These are phyloP conservation scores for Hypoxylon fragiforme DNA, from an alignment of 495 filamentous ascomycete genomes.

Conservation along the genomic window DNA sequence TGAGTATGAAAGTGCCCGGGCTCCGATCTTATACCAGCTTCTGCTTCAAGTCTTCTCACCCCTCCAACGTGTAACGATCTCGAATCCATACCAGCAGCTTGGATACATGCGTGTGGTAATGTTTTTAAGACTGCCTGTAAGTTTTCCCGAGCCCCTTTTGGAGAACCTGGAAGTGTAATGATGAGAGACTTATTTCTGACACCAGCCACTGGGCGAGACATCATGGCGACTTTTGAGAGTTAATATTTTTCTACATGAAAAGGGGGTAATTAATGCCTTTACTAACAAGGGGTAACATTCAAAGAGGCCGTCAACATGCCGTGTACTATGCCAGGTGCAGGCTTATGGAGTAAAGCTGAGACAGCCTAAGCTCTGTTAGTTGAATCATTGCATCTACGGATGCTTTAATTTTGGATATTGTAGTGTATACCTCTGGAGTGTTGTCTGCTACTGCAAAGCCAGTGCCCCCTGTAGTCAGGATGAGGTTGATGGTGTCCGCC, in stretches of 20 bases:
- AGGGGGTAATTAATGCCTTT: background rate
- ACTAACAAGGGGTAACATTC: conserved; percentile 83
- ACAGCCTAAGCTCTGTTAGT: conserved; percentile 64
- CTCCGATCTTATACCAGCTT: conserved; percentile 65
- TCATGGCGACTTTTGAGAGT: conserved; percentile 76
- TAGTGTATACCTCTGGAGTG: conserved; percentile 76
- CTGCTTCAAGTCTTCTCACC: conserved; percentile 77
- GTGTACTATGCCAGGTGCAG: conserved; percentile 89
- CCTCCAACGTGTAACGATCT: conserved; percentile 79
- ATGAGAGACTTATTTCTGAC: conserved; percentile 83
- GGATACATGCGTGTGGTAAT: conserved; percentile 89
- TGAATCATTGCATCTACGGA: background rate
- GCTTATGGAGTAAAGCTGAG: conserved; percentile 75
- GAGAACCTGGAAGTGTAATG: conserved; percentile 89
- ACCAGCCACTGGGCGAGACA: conserved; percentile 93
- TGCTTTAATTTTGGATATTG: background rate
- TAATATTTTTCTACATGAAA: background rate
- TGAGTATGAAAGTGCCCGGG: conserved; percentile 28
- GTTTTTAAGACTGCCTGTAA: conserved; percentile 87
- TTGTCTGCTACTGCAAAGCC: conserved; percentile 88
- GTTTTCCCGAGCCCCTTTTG: conserved; percentile 96
- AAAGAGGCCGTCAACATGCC: conserved; percentile 90
- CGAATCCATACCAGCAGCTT: conserved; percentile 83
- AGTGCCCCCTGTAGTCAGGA: conserved; percentile 89
- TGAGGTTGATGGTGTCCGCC: conserved; percentile 65